Conservation (phyloP, 371 early-diverging fungal species). For the Apophysomyces sp. region DNA sequence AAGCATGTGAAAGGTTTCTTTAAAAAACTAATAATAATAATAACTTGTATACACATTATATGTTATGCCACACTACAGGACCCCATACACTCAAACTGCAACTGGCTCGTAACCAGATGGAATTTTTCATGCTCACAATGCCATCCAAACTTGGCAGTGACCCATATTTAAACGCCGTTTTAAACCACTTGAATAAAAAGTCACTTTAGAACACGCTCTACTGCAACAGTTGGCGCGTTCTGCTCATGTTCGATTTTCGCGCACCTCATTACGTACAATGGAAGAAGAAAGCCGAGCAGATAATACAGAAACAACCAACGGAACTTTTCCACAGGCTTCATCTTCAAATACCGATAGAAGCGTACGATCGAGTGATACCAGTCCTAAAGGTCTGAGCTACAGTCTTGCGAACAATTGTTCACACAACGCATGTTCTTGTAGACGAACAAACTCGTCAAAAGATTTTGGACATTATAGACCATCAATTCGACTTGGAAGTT, state of each 20-base stretch:
- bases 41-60: too few species aligned
- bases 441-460: constrained; percentile 53
- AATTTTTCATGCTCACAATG: too few species aligned
- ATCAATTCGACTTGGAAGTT: constrained; percentile 76
- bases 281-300: not conserved
- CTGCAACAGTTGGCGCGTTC: not conserved
- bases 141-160: too few species aligned
- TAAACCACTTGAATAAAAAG: too few species aligned
- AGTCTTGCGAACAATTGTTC: not conserved
- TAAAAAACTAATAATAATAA: too few species aligned
- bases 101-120: too few species aligned
- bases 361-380: not conserved
- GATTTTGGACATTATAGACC: constrained; percentile 58
- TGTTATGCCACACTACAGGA: too few species aligned
- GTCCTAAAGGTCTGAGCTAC: not conserved
- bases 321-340: not conserved
- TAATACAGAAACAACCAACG: not conserved
- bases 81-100: too few species aligned
- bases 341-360: not conserved
- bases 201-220: not conserved
- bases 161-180: too few species aligned
- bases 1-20: too few species aligned
- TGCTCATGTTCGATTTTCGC: not conserved
- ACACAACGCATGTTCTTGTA: constrained; percentile 15
- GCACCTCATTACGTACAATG: not conserved